A percentile compares a stretch with the other conserved stretches of the same genome.
phyloP scores from a whole-genome alignment of 1,284 basidiomycete genomes.

The Boletus semigastroideus region DNA sequence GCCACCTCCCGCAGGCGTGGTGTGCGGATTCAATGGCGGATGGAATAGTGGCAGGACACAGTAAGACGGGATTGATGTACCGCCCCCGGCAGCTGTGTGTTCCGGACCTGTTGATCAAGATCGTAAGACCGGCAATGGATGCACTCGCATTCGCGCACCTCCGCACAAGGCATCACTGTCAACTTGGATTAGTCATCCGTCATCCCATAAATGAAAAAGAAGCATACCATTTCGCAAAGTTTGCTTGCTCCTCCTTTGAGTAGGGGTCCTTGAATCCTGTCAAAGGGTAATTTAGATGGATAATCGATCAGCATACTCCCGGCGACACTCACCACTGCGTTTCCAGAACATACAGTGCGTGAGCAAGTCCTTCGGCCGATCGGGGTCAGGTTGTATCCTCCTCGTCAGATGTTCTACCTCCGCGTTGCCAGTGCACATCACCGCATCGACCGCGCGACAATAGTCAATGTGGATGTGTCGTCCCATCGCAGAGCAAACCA shows the following conservation, averaged over 20 bases:
- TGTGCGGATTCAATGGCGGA: slow-evolving; percentile 34
- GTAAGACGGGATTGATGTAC: slow-evolving; percentile 49
- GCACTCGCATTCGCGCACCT: slow-evolving; percentile 8
- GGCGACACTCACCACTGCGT: no score
- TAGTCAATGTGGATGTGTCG: no score
- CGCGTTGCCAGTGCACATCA: no score
- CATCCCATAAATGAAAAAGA: not conserved
- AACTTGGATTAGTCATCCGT: slow-evolving; percentile 15
- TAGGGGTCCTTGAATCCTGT: slow-evolving; percentile 51
- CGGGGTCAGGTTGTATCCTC: no score
- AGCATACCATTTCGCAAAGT: slow-evolving; percentile 53
- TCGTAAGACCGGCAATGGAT: not conserved
- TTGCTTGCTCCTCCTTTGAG: slow-evolving; percentile 49
- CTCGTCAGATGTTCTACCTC: no score
- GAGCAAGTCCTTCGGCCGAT: no score
- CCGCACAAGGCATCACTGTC: slow-evolving; percentile 51
- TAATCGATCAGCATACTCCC: no score
- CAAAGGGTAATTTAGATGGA: not conserved
- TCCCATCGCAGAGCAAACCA: no score
- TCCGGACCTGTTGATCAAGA: slow-evolving; percentile 38
- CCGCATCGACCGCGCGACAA: no score
- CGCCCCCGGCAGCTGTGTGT: slow-evolving; percentile 41
- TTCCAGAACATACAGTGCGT: no score
- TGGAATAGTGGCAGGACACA: slow-evolving; percentile 59
- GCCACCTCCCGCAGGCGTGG: slow-evolving; percentile 37